Evolutionary conservation across 495 filamentous ascomycete species (phyloP).

Genomic region (Neurospora tetrasperma): DNA sequence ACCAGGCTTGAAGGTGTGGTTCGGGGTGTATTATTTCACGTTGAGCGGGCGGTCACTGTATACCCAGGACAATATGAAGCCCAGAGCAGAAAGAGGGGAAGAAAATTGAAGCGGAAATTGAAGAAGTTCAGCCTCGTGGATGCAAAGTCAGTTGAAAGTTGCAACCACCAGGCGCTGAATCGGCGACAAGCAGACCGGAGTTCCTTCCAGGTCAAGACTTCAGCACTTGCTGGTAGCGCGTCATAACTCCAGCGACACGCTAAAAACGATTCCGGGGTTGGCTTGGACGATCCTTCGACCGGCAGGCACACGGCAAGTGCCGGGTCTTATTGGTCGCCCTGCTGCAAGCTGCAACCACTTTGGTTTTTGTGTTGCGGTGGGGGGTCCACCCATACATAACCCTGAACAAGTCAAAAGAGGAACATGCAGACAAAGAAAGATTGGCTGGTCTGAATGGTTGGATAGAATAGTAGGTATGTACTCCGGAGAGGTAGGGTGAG

Average conservation of each 20-base stretch:
- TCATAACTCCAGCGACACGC: slow-evolving; percentile 3
- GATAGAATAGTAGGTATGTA: background rate
- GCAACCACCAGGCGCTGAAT: background rate
- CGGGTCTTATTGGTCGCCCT: background rate
- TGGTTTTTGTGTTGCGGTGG: background rate
- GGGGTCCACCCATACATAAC: background rate
- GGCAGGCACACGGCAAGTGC: background rate
- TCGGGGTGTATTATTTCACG: background rate
- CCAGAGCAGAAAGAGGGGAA: background rate
- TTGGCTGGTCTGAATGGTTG: background rate
- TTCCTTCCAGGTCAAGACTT: background rate
- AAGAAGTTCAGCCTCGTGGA: background rate
- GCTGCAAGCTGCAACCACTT: background rate
- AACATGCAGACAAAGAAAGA: background rate
- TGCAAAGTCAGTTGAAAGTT: background rate
- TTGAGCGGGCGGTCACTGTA: background rate
- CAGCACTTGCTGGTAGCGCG: background rate
- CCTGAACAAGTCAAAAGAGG: background rate
- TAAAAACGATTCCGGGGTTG: background rate
- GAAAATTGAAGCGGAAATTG: background rate
- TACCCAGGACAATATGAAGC: background rate
- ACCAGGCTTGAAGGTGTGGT: background rate
- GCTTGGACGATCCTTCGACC: background rate
- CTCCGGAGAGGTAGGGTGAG: background rate
- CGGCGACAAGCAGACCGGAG: background rate